phyloP scores from a whole-genome alignment of 1,284 basidiomycete genomes.

The Inonotus hispidus region DNA sequence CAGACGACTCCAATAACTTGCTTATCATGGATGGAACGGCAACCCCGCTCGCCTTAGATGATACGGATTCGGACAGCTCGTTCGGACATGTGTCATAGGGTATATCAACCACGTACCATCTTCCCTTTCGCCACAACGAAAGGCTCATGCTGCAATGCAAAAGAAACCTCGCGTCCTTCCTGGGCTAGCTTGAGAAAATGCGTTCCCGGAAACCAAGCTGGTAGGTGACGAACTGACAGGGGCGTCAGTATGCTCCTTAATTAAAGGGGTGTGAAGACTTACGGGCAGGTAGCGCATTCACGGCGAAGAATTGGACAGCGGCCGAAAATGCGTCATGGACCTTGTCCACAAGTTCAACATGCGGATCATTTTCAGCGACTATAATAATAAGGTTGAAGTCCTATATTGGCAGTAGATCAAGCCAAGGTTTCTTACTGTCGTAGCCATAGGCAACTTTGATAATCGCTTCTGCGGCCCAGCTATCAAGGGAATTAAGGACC shows the following conservation, averaged over 20 bases:
- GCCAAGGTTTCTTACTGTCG: background rate
- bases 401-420: no score
- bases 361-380: no score
- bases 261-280: no score
- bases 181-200: background rate
- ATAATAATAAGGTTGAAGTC: no score
- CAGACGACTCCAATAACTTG: slow-evolving; percentile 3
- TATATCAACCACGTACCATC: background rate
- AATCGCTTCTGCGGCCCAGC: background rate
- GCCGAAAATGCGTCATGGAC: no score
- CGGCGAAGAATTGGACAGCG: slow-evolving; percentile 11
- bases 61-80: no score
- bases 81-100: no score
- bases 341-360: no score
- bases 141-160: slow-evolving; percentile 1
- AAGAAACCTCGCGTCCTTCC: background rate
- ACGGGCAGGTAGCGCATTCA: slow-evolving; percentile 6
- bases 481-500: no score
- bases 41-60: slow-evolving; percentile 4
- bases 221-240: slow-evolving; percentile 5
- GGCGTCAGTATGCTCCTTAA: no score
- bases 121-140: slow-evolving; percentile 4
- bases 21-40: slow-evolving; percentile 14
- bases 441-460: slow-evolving; percentile 11
- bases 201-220: slow-evolving; percentile 16